Base-by-base conservation (phyloP, 164 flowering plant species). In the Kingdonia uniflora region DNA sequence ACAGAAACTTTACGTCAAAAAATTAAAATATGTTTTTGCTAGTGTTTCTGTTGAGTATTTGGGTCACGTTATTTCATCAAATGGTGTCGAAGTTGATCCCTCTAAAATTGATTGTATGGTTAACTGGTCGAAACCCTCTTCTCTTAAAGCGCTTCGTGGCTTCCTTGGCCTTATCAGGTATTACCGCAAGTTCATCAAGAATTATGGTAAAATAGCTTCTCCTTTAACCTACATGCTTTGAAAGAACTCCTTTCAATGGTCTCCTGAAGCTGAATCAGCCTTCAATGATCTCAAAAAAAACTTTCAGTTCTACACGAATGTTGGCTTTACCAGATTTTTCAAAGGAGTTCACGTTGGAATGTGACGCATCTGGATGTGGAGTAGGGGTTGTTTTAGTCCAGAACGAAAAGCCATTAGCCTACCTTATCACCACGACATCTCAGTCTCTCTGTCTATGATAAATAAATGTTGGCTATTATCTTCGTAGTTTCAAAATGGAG, bases 131-230 rank as follows among this genome's bases (percentile, higher is more conserved):
- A 48, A 33, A 21, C 42, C 60, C 1, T 5, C 14, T 1, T 26
- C 44, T 2, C 6, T 57, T 14, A 57, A 47, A 14, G 2, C 14
- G 0, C n/a, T 57, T 1, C 40, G 20, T 1, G 44, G 53, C 1
- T 57, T 57, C 11, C 19, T 57, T 2, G 60, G 60, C 8, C 53
- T 57, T 20, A 57, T 52, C 14, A 24, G 53, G 6, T 57, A 57
- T 22, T 37, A 57, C 35, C 41, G 33, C 11, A 57, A 48, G 22
- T 57, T 47, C 17, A 19, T 48, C 2, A 0, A 10, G 0, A 21
- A 19, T 13, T 55, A 55, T 42, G 58, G 48, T 0, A 42, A 42
- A 14, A 42, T 55, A 8, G 20, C 22, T 2, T 24, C 22, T 14
- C 52, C 44, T 0, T 47, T 11, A 57, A 42, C 53, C 13, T 6